These are phyloP conservation scores for Naganishia kalamii DNA, from an alignment of 768 basidiomycete species.

Conservation along the genomic window DNA sequence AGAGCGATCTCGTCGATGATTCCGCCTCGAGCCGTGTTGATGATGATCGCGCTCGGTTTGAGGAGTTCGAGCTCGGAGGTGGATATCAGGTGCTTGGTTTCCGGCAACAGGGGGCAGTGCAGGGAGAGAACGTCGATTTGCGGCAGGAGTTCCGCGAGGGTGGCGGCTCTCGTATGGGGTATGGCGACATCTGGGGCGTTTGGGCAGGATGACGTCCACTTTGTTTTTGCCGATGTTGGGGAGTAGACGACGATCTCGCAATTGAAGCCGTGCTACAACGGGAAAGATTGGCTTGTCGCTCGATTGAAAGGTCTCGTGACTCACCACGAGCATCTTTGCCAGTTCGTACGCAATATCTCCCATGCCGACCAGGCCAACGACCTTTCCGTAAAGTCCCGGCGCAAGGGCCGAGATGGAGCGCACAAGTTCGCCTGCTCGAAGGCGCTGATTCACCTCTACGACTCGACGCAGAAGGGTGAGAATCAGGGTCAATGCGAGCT, in stretches of 20 bases:
- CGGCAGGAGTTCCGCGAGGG: constrained; percentile 38
- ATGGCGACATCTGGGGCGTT: constrained; percentile 23
- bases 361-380: constrained; percentile 46
- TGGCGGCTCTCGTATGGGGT: constrained; percentile 32
- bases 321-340: constrained; percentile 35
- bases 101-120: constrained; percentile 43
- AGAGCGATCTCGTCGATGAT: constrained; percentile 39
- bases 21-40: constrained; percentile 48
- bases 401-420: constrained; percentile 31
- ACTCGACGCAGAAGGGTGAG: constrained; percentile 34
- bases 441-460: constrained; percentile 29
- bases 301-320: background rate
- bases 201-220: constrained; percentile 28
- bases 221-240: constrained; percentile 34
- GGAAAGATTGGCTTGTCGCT: background rate
- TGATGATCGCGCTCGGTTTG: constrained; percentile 35
- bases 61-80: constrained; percentile 35
- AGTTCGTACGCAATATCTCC: constrained; percentile 42
- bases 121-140: constrained; percentile 43
- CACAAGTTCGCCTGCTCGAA: constrained; percentile 32
- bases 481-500: constrained; percentile 33
- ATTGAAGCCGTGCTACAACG: constrained; percentile 33
- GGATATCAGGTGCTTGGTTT: constrained; percentile 38
- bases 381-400: constrained; percentile 40
- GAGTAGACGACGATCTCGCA: constrained; percentile 41